Evolutionary conservation across 495 filamentous ascomycete species (phyloP).

Genomic region (Podospora conica): DNA sequence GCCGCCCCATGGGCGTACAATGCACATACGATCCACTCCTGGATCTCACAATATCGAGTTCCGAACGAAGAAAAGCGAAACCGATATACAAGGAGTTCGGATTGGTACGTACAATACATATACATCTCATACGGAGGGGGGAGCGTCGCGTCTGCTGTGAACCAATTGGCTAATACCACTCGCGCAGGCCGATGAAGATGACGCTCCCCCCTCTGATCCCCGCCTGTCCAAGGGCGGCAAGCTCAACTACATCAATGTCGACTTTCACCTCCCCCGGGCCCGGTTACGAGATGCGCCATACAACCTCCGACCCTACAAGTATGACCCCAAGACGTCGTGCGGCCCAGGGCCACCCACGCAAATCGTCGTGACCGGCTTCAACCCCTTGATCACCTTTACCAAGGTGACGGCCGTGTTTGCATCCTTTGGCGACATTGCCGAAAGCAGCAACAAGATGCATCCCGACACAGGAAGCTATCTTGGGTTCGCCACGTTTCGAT

Average conservation of each 20-base stretch:
- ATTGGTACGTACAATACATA: slow-evolving; percentile 51
- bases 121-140: slow-evolving; percentile 28
- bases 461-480: slow-evolving; percentile 88
- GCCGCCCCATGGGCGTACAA: slow-evolving; percentile 59
- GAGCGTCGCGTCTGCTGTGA: slow-evolving; percentile 52
- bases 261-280: slow-evolving; percentile 66
- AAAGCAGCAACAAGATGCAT: slow-evolving; percentile 84
- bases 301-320: slow-evolving; percentile 65
- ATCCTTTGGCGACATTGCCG: slow-evolving; percentile 80
- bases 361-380: slow-evolving; percentile 88
- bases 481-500: slow-evolving; percentile 85
- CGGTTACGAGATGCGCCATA: slow-evolving; percentile 73
- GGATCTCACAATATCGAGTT: slow-evolving; percentile 47
- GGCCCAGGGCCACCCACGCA: slow-evolving; percentile 84
- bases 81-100: slow-evolving; percentile 67
- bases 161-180: slow-evolving; percentile 44
- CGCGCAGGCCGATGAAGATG: slow-evolving; percentile 52
- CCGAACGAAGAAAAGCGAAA: slow-evolving; percentile 61
- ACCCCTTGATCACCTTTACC: slow-evolving; percentile 73
- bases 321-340: slow-evolving; percentile 73
- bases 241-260: slow-evolving; percentile 53
- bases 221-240: slow-evolving; percentile 57
- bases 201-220: slow-evolving; percentile 66
- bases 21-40: slow-evolving; percentile 64
- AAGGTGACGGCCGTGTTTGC: slow-evolving; percentile 77